Evolutionary conservation across 208 protist genomes (phyloP), one percentile per base, ranked within the genome.

Genomic region (Leishmania major): DNA sequence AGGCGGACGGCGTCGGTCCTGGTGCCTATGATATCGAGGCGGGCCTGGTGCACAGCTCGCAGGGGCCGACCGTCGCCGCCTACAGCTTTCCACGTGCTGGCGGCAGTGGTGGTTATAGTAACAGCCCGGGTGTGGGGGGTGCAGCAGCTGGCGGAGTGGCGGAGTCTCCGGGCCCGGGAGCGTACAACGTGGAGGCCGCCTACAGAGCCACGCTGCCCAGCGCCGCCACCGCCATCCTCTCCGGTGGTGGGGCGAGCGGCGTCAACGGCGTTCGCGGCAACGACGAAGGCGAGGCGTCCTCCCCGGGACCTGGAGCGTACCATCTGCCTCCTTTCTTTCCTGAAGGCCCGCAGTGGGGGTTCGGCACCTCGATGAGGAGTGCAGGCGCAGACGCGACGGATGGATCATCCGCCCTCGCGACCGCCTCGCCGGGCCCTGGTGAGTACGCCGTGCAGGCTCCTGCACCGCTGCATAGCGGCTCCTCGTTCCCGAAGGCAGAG

Each of bases 81-180:
- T 84, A 82, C 80, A 84, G 53, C 70, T 82, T 87, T 49, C 25
- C 79, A 10, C 80, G 80, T 19, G 84, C 79, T 37, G 72, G 73
- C 51, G n/a, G 51, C 73, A 37, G 15, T n/a, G n/a, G n/a, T 11
- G 53, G 8, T 22, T 19, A 13, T 45, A 10, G 51, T 37, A 35
- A 35, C 31, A 28, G 22, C 57, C 47, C 1, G n/a, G 5, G 45
- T 47, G 59, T 35, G 43, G 73, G 22, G 22, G 28, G 10, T 31
- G 22, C 8, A 15, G 73, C 35, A 11, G 73, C 73, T 37, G 75
- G 53, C 25, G 75, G 35, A 49, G 45, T 22, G 5, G 72, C 75
- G 0, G 57, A 73, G 40, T 57, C 25, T 35, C 90, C 90, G 10
- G 92, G 92, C 6, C 92, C 92, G n/a, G 92, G 90, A 25, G 78